Evolutionary conservation across 2,329 filamentous ascomycete species (phyloP).

Genomic region (Xylaria sp.): DNA sequence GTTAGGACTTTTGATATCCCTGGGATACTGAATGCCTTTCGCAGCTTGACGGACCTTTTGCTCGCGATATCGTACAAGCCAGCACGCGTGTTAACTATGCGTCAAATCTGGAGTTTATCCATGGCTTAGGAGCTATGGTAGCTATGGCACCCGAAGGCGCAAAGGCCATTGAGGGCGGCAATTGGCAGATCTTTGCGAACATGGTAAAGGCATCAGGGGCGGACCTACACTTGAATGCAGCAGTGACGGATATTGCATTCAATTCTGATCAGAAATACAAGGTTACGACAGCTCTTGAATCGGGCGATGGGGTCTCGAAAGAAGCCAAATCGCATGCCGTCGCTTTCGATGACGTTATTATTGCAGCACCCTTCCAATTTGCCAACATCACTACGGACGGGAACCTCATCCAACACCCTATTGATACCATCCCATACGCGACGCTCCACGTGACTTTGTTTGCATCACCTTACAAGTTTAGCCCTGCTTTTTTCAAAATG

Average conservation of each 20-base stretch:
- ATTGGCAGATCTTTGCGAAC: slow-evolving; percentile 91
- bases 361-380: slow-evolving; percentile 87
- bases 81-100: slow-evolving; percentile 95
- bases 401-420: slow-evolving; percentile 71
- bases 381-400: slow-evolving; percentile 66
- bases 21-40: slow-evolving; percentile 15
- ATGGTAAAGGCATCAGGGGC: slow-evolving; percentile 78
- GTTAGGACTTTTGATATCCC: background rate
- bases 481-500: slow-evolving; percentile 77
- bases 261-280: slow-evolving; percentile 55
- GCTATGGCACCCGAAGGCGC: slow-evolving; percentile 91
- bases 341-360: slow-evolving; percentile 80
- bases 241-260: slow-evolving; percentile 60
- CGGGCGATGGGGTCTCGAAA: slow-evolving; percentile 31
- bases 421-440: slow-evolving; percentile 87
- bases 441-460: slow-evolving; percentile 91
- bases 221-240: slow-evolving; percentile 71
- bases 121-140: slow-evolving; percentile 88
- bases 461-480: slow-evolving; percentile 78
- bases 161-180: slow-evolving; percentile 82
- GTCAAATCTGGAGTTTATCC: slow-evolving; percentile 85
- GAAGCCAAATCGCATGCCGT: slow-evolving; percentile 56
- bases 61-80: slow-evolving; percentile 86
- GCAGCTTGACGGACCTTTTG: slow-evolving; percentile 73
- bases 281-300: slow-evolving; percentile 53